phyloP scores from a whole-genome alignment of 2,329 filamentous ascomycete genomes.

The Amauroascus verrucosus region DNA sequence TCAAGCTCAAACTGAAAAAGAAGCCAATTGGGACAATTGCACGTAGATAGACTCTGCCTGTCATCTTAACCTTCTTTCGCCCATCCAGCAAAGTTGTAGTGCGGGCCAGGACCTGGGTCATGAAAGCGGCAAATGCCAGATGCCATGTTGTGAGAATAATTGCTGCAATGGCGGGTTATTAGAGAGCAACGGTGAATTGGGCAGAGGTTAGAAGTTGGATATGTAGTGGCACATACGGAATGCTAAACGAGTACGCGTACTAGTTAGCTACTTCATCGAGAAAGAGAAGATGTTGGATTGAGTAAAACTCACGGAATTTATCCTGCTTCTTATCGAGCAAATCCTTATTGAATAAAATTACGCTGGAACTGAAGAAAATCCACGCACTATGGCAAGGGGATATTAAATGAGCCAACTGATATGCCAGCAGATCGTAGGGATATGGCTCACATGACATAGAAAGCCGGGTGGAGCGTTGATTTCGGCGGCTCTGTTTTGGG shows the following conservation, averaged over 20 bases:
- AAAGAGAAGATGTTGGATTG: neutral
- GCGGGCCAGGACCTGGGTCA: conserved; percentile 86
- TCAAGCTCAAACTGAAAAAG: conserved; percentile 92
- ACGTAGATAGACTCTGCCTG: conserved; percentile 78
- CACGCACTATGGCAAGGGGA: conserved; percentile 52
- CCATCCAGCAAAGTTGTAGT: conserved; percentile 86
- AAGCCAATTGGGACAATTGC: conserved; percentile 90
- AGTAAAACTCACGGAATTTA: conserved; percentile 54
- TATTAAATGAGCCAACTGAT: neutral
- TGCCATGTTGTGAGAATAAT: conserved; percentile 89
- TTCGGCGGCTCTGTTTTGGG: conserved; percentile 61
- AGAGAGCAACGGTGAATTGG: conserved; percentile 9
- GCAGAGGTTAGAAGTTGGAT: neutral
- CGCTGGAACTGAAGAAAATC: conserved; percentile 84
- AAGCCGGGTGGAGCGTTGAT: conserved; percentile 61
- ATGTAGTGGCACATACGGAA: conserved; percentile 38
- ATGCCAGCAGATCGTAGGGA: neutral
- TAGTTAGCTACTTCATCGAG: conserved; percentile 7
- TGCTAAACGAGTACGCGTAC: conserved; percentile 22
- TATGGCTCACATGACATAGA: conserved; percentile 61
- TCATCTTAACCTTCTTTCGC: conserved; percentile 96
- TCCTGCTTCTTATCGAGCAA: conserved; percentile 67
- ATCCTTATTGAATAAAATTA: conserved; percentile 99
- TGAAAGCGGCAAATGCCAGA: conserved; percentile 79
- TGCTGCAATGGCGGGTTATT: conserved; percentile 22